Evolutionary conservation across 441 rosid genomes (phyloP).

Genomic region (Pelargonium myrrhifolium): DNA sequence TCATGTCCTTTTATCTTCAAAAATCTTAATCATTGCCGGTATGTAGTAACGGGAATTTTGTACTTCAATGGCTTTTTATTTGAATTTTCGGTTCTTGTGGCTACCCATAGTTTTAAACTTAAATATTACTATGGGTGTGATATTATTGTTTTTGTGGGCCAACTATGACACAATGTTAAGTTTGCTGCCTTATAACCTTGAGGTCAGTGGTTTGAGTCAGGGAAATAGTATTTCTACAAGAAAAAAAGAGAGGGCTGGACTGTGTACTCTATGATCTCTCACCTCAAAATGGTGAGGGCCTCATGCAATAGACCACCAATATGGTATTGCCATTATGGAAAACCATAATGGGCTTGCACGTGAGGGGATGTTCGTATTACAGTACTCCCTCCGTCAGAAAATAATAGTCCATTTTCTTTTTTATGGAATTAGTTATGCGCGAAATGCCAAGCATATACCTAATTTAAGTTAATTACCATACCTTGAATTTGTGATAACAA

Average conservation of each 20-base stretch:
- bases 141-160: slow-evolving; percentile 2
- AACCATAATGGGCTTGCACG: background rate
- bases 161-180: background rate
- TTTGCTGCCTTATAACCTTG: background rate
- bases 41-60: background rate
- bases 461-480: too few species aligned
- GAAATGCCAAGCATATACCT: too few species aligned
- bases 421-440: too few species aligned
- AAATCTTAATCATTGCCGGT: background rate
- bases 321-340: too few species aligned
- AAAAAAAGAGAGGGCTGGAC: background rate
- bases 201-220: background rate
- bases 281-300: background rate
- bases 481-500: too few species aligned
- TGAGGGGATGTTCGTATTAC: too few species aligned
- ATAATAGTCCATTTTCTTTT: too few species aligned
- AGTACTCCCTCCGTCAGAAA: too few species aligned
- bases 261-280: background rate
- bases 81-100: too few species aligned
- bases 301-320: background rate
- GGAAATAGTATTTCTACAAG: background rate
- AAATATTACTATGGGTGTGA: background rate
- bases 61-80: background rate
- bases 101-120: background rate
- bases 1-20: background rate